Base-by-base conservation (phyloP, 495 filamentous ascomycete genomes). In the Opeltia flavorubescens region DNA sequence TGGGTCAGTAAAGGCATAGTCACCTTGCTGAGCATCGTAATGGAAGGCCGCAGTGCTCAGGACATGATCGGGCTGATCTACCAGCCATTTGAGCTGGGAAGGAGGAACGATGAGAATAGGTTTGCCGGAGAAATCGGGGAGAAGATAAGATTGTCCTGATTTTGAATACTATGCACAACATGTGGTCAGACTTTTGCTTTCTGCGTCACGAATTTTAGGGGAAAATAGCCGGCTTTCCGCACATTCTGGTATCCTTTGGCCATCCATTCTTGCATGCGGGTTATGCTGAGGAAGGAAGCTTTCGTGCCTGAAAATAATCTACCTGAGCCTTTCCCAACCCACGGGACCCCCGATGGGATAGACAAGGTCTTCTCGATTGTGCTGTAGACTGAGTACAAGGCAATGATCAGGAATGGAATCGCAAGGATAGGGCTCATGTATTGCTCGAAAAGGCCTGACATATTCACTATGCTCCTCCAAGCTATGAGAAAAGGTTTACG, bases 131-230 rank as follows among this genome's bases (percentile, higher is more conserved):
- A 63, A 39, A 1, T 59, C 55, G 3, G 66, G 66, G 11, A 66
- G 13, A 23, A 68, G 26, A 15, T 65, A 59, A 3, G 66, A 43
- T 35, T 54, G 55, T 40, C 59, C 62, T 4, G 53, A 56, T 17
- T 60, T 62, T 11, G 52, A 52, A 45, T 61, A 66, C 61, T 55
- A 41, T n/a, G n/a, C n/a, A n/a, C n/a, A n/a, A n/a, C n/a, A n/a
- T n/a, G n/a, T n/a, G 15, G 15, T 17, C 13, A 42, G 13, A 2
- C 29, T 25, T 31, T 12, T 29, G 5, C 9, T 21, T 35, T 5
- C 15, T 30, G 12, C 20, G 28, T n/a, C 34, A 8, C 1, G 11
- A 3, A 26, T 21, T 4, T n/a, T 18, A 15, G 11, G 4, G 9
- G 25, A 13, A 11, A 17, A 23, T 7, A 5, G n/a, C 13, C 2